Evolutionary conservation across 495 filamentous ascomycete species (phyloP), one percentile per base, ranked within the genome.

Genomic region (Lasiosphaeria ovina): DNA sequence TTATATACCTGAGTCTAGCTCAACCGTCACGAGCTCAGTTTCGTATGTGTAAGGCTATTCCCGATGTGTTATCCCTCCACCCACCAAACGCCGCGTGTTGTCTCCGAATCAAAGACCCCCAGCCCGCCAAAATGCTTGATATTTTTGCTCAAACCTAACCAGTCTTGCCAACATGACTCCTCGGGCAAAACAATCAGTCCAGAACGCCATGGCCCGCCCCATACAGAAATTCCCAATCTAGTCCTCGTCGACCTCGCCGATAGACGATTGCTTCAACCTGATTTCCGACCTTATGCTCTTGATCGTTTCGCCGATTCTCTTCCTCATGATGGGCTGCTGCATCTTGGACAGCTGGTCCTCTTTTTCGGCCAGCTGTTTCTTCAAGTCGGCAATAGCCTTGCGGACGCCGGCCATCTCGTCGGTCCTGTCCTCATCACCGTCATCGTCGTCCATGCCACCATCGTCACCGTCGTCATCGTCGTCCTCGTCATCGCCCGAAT

Each of bases 331-430:
- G 9, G 72, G 70, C 59, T 79, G 81, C 2, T 55, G 66, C 45
- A 76, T 69, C 8, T 60, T 63, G 17, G 67, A 61, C 33, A 79
- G 63, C 55, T 82, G 70, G 9, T 65, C 66, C 53, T 79, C 62
- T 6, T 68, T 69, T 3, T 60, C 67, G 12, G 68, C 72, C 42
- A 79, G 67, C 54, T 78, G 71, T 57, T 76, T 77, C 62, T 76
- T 75, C 31, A 88, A 72, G 50, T 80, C 77, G 24, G 77, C 75
- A 63, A 89, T 85, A 64, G 86, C 81, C 42, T 81, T 79, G 52
- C 72, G 68, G n/a, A 77, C 72, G 32, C 79, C 74, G 11, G 75
- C 77, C 1, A 77, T 61, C 61, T 85, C 69, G 64, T 81, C 73
- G 55, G 74, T 63, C 63, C 79, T 63, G 59, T 72, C 66, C 51